phyloP scores from a whole-genome alignment of 148 eudicot species.

The Polygonum maritimum region DNA sequence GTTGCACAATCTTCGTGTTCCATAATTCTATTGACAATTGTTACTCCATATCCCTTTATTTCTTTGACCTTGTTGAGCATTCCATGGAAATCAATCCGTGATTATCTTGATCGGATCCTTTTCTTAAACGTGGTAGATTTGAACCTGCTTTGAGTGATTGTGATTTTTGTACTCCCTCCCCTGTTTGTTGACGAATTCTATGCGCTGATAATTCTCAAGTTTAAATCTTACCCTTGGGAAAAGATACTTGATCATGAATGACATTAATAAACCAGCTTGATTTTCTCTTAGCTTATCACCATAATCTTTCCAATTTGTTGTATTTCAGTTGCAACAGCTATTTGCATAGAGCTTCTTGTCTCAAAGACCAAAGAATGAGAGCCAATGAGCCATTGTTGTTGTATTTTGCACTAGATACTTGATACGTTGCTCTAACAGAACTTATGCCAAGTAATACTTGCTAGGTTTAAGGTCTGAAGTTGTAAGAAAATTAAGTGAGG shows the following conservation, averaged over 20 bases:
- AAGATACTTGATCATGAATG: no score
- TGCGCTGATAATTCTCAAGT: not conserved
- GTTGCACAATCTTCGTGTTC: not conserved
- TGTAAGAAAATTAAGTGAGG: not conserved
- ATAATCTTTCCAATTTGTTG: not conserved
- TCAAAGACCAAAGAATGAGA: not conserved
- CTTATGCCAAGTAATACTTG: not conserved
- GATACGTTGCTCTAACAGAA: no score
- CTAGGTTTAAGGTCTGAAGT: not conserved
- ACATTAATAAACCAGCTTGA: not conserved
- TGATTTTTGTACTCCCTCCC: not conserved
- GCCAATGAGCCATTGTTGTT: not conserved
- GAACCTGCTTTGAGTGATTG: not conserved
- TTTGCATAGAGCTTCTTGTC: not conserved
- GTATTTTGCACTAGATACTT: not conserved
- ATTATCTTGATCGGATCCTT: not conserved
- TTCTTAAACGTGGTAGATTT: no score
- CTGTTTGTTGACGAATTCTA: not conserved
- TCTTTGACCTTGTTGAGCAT: not conserved
- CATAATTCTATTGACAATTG: not conserved
- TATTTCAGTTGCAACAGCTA: not conserved
- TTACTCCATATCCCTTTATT: not conserved
- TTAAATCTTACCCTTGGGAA: not conserved
- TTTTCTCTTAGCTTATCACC: not conserved
- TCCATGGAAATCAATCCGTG: not conserved